Percentiles rank a stretch among this genome's conserved stretches.
Evolutionary conservation across 2,329 filamentous ascomycete species (phyloP).

Genomic region (Fusarium chaquense): DNA sequence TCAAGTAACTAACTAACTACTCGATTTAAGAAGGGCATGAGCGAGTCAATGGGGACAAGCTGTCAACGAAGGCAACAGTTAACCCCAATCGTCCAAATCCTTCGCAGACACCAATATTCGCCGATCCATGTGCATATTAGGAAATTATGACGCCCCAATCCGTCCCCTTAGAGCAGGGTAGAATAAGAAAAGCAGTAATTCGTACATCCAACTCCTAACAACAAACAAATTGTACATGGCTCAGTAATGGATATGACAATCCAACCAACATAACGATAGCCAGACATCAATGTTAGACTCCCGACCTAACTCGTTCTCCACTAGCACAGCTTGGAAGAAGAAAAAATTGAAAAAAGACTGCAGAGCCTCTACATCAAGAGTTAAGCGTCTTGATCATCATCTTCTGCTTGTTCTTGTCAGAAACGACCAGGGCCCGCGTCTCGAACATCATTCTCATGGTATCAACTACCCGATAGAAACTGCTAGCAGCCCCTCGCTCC

Average conservation of each 20-base stretch:
- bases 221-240: slow-evolving; percentile 30
- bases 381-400: slow-evolving; percentile 80
- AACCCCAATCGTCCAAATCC: not conserved
- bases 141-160: slow-evolving; percentile 22
- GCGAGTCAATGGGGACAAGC: not conserved
- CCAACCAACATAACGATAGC: slow-evolving; percentile 14
- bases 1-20: not conserved
- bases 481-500: slow-evolving; percentile 90
- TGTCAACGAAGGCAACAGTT: slow-evolving; percentile 4
- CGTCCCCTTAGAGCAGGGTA: slow-evolving; percentile 13
- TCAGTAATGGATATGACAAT: slow-evolving; percentile 16
- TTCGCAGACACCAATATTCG: slow-evolving; percentile 27
- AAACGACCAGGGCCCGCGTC: slow-evolving; percentile 74
- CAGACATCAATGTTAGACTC: not conserved
- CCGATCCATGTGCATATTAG: slow-evolving; percentile 21
- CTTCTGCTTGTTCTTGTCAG: slow-evolving; percentile 73
- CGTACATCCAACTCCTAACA: slow-evolving; percentile 43
- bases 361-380: slow-evolving; percentile 53
- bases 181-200: slow-evolving; percentile 37
- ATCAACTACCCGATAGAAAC: slow-evolving; percentile 85
- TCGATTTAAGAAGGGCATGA: slow-evolving; percentile 7
- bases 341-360: not conserved
- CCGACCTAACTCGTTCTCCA: not conserved
- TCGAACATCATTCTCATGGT: slow-evolving; percentile 78
- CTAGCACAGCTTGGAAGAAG: not conserved